Evolutionary conservation across 192 early-diverging fungal species (phyloP).

Genomic region (Backusella tuberculispora): DNA sequence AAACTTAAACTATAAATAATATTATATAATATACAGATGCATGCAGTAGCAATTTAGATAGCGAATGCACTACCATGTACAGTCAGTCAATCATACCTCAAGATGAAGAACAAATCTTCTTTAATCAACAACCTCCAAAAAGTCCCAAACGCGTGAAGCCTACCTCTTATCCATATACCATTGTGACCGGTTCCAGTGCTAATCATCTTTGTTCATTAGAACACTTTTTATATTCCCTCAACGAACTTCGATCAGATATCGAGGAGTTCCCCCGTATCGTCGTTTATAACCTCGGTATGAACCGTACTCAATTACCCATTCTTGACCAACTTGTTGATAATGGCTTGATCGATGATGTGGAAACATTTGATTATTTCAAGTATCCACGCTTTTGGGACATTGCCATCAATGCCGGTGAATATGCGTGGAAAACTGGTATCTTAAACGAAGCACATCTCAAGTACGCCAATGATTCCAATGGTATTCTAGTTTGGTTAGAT

Average conservation of each 20-base stretch:
- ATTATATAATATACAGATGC: neutral
- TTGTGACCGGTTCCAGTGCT: constrained; percentile 56
- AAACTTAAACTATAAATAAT: neutral
- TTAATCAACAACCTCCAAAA: neutral
- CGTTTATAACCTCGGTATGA: constrained; percentile 59
- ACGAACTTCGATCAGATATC: constrained; percentile 39
- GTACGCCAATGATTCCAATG: constrained; percentile 31
- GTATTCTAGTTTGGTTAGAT: constrained; percentile 56
- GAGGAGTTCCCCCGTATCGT: constrained; percentile 48
- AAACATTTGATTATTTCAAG: constrained; percentile 45
- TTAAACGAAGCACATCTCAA: constrained; percentile 50
- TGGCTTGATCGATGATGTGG: constrained; percentile 49
- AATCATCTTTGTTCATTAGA: constrained; percentile 61
- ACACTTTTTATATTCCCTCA: constrained; percentile 49
- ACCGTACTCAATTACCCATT: constrained; percentile 41
- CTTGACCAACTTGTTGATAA: constrained; percentile 48
- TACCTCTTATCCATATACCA: constrained; percentile 40
- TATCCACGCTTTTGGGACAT: constrained; percentile 61
- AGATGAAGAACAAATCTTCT: constrained; percentile 3
- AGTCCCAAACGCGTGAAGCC: neutral
- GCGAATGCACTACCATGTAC: constrained; percentile 2
- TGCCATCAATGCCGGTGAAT: constrained; percentile 50
- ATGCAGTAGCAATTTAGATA: neutral
- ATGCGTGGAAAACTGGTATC: constrained; percentile 61
- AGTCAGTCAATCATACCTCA: neutral